A percentile compares a stretch with the other conserved stretches of the same genome.
Evolutionary conservation across 1,284 basidiomycete genomes (phyloP).

Genomic region (Fomitiporia mediterranea): DNA sequence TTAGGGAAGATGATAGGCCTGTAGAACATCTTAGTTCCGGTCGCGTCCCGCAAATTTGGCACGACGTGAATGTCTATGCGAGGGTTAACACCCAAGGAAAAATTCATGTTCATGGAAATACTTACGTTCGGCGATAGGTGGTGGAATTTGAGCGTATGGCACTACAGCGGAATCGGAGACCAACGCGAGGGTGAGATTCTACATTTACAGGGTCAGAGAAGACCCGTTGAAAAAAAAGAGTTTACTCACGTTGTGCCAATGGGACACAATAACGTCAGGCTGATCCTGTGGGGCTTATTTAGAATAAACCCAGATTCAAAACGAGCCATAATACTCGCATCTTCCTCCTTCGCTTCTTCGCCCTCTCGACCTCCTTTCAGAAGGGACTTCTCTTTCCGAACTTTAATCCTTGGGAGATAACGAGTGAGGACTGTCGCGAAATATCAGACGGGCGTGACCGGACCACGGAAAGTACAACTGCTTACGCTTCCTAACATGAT

Average conservation of each 20-base stretch:
- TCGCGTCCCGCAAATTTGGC: constrained; percentile 52
- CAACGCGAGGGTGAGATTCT: constrained; percentile 87
- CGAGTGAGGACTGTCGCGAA: constrained; percentile 69
- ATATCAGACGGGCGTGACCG: constrained; percentile 10
- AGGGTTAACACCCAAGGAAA: constrained; percentile 12
- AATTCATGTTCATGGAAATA: constrained; percentile 21
- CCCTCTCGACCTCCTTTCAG: constrained; percentile 44
- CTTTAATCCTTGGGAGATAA: constrained; percentile 68
- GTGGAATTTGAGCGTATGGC: constrained; percentile 55
- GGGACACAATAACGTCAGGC: constrained; percentile 63
- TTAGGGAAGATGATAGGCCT: constrained; percentile 90
- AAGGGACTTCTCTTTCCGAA: constrained; percentile 82
- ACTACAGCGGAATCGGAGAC: constrained; percentile 66
- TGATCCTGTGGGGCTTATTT: constrained; percentile 24
- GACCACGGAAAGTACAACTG: constrained; percentile 20
- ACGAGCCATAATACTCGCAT: constrained; percentile 16
- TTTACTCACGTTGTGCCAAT: constrained; percentile 73
- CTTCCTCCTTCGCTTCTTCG: constrained; percentile 42
- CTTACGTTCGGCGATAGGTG: constrained; percentile 60
- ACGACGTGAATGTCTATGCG: constrained; percentile 55
- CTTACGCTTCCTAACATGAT: constrained; percentile 78
- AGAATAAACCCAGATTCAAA: constrained; percentile 17
- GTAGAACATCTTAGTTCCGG: constrained; percentile 64
- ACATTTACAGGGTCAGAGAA: constrained; percentile 4
- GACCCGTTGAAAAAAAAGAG: background rate